phyloP scores from a whole-genome alignment of 495 filamentous ascomycete species.

The Friedmanniomyces simplex region DNA sequence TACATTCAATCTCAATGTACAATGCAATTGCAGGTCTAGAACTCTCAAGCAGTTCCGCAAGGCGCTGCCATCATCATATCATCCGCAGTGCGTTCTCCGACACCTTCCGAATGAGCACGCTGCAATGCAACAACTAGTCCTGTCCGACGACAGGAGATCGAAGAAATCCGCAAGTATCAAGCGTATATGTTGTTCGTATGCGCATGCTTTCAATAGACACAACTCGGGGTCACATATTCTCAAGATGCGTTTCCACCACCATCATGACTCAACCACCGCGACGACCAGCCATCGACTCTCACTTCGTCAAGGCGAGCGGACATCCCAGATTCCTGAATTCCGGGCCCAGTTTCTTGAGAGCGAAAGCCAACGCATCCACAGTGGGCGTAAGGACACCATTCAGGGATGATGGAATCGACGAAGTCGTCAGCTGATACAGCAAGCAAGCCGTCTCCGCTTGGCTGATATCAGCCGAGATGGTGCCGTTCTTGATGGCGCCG shows the following conservation, averaged over 20 bases:
- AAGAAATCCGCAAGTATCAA: too few species aligned
- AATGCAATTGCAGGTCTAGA: too few species aligned
- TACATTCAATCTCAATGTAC: background rate
- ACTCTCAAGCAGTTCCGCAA: too few species aligned
- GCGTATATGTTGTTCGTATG: too few species aligned
- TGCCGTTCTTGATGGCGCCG: slow-evolving; percentile 27
- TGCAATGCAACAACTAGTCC: too few species aligned
- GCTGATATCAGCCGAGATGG: slow-evolving; percentile 14
- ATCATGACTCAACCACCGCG: background rate
- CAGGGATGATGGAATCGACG: slow-evolving; percentile 24
- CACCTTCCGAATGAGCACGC: too few species aligned
- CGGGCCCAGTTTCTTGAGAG: slow-evolving; percentile 17
- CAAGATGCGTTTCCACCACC: too few species aligned
- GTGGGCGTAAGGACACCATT: slow-evolving; percentile 28
- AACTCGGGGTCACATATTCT: too few species aligned
- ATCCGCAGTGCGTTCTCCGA: too few species aligned
- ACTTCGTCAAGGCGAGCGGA: slow-evolving; percentile 21
- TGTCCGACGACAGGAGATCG: too few species aligned
- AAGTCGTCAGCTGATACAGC: slow-evolving; percentile 33
- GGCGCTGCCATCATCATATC: too few species aligned
- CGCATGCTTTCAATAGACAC: too few species aligned
- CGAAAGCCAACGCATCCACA: slow-evolving; percentile 25
- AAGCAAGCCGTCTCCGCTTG: slow-evolving; percentile 23
- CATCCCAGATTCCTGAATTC: slow-evolving; percentile 29
- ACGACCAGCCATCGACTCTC: background rate